Percentiles rank a stretch among this genome's conserved stretches.
Evolutionary conservation across 2,329 filamentous ascomycete genomes (phyloP).

Genomic region (Penicillium hordei): DNA sequence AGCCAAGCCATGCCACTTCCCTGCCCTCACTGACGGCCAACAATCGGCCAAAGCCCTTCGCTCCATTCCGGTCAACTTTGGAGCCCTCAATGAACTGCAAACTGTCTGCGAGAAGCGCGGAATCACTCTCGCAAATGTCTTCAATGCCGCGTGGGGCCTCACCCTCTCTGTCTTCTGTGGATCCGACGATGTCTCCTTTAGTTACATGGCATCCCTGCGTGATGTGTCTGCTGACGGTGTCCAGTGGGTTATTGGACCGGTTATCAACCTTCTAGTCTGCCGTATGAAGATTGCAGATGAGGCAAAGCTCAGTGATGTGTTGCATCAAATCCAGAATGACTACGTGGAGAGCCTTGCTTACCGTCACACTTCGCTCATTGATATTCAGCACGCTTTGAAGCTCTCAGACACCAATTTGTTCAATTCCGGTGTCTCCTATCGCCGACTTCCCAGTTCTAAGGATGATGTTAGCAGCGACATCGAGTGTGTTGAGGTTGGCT

Average conservation of each 20-base stretch:
- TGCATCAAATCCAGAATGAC: conserved; percentile 47
- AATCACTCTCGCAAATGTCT: conserved; percentile 51
- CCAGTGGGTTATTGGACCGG: conserved; percentile 47
- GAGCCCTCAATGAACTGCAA: conserved; percentile 34
- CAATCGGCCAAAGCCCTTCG: conserved; percentile 26
- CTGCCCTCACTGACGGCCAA: conserved; percentile 34
- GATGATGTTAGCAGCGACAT: conserved; percentile 30
- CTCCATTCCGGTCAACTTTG: conserved; percentile 33
- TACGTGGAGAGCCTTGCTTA: conserved; percentile 49
- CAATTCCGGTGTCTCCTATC: conserved; percentile 52
- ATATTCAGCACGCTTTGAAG: conserved; percentile 48
- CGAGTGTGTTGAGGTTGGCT: conserved; percentile 40
- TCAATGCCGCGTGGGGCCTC: conserved; percentile 72
- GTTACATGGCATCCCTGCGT: conserved; percentile 45
- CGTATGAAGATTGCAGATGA: conserved; percentile 40
- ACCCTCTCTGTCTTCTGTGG: conserved; percentile 62
- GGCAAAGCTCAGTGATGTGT: conserved; percentile 37
- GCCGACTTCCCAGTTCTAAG: conserved; percentile 39
- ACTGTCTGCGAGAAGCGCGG: conserved; percentile 43
- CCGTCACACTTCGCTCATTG: conserved; percentile 47
- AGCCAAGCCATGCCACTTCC: conserved; percentile 40
- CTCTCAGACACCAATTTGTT: conserved; percentile 43
- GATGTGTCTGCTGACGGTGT: conserved; percentile 43
- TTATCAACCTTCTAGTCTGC: conserved; percentile 50
- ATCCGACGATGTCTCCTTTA: conserved; percentile 66